These are phyloP conservation scores for Scutellaria galericulata DNA, from an alignment of 257 asterid genomes.

Conservation along the genomic window DNA sequence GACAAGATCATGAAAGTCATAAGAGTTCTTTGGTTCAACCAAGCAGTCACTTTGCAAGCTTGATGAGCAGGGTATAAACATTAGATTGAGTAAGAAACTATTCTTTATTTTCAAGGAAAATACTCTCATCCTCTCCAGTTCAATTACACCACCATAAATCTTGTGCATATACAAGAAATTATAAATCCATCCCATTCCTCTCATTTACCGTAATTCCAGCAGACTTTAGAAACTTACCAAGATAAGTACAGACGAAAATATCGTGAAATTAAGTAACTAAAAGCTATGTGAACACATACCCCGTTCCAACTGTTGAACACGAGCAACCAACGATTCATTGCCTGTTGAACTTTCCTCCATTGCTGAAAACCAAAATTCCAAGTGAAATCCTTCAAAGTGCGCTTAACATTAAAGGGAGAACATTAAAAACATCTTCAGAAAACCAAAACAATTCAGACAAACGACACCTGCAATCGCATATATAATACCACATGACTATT, in stretches of 20 bases:
- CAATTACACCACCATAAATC: background rate
- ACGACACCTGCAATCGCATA: conserved; percentile 10
- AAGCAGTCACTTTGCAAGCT: background rate
- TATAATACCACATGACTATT: conserved; percentile 4
- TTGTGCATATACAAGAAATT: background rate
- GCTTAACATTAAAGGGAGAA: conserved; percentile 13
- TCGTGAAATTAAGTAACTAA: background rate
- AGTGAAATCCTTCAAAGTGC: background rate
- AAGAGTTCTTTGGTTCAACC: conserved; percentile 5
- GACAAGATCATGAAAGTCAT: conserved; percentile 26
- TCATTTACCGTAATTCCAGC: background rate
- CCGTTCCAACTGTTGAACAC: conserved; percentile 80
- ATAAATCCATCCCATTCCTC: background rate
- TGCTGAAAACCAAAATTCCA: conserved; percentile 40
- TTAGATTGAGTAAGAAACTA: background rate
- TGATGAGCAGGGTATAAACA: background rate
- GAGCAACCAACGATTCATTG: conserved; percentile 59
- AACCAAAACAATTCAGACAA: conserved; percentile 6
- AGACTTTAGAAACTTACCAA: background rate
- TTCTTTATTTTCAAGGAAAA: background rate
- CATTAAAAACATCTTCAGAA: conserved; percentile 4
- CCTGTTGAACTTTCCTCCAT: conserved; percentile 60
- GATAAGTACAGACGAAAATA: background rate
- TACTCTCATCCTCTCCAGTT: background rate
- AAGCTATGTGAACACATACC: conserved; percentile 52